Evolutionary conservation across 2,329 filamentous ascomycete genomes (phyloP), one percentile per base, ranked within the genome.

Genomic region (Colletotrichum somersetense): DNA sequence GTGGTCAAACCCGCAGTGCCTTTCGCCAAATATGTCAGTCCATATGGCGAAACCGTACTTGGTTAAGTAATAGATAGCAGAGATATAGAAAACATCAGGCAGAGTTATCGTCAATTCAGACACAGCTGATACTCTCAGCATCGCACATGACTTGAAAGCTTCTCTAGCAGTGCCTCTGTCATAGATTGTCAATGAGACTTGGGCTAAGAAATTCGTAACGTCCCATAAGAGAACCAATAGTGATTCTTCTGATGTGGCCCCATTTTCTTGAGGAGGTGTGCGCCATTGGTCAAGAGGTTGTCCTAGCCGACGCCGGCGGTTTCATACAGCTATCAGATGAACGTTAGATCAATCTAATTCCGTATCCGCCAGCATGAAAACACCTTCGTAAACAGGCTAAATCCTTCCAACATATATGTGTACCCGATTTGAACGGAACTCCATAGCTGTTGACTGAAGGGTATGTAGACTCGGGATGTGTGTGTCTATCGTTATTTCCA

Each of bases 51-150:
- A 75, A 2, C 82, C 83, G 72, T 91, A 91, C 61, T 86, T 80
- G 74, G 87, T 87, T 83, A 85, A 90, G 11, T 83, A 87, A 74
- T 90, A 88, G 1, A 89, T 77, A 0, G 85, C 87, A 14, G 80
- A 81, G 67, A 91, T 88, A 76, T 89, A 90, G 75, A 88, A 86
- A 10, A 90, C 76, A 42, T 87, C 83, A 0, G 0, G 83, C 79
- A 0, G 87, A 87, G 0, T 85, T 85, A 67, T 91, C 85, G 73
- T 90, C 88, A 88, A 74, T 90, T 89, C n/a, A 7, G 87, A 89
- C 66, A 90, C 89, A 52, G 88, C 80, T 76, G 89, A 89, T 4
- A 89, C 82, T 8, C 86, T 80, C 11, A 89, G 76, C 71, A 84
- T 85, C 2, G 79, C 74, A 1, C 81, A 77, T 35, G 88, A 78